Conservation (phyloP, 371 early-diverging fungal species). For the Rhizopus stolonifer region DNA sequence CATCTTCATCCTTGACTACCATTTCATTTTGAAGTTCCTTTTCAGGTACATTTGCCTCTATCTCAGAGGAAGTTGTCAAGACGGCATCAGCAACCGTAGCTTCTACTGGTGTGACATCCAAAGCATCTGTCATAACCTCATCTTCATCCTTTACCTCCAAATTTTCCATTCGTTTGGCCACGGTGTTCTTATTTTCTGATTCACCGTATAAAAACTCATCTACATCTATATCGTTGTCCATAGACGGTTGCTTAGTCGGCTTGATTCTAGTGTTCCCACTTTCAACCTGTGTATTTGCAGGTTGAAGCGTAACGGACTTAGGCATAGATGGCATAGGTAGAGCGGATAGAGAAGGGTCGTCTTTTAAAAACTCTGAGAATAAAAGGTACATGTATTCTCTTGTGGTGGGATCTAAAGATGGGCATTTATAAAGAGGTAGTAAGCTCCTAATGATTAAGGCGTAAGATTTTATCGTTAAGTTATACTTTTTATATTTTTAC, state of each 20-base stretch:
- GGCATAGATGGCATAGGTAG: constrained; percentile 17
- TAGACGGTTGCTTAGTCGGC: not conserved
- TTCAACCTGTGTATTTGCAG: not conserved
- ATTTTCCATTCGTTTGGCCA: not conserved
- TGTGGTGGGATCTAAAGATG: constrained; percentile 27
- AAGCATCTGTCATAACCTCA: not conserved
- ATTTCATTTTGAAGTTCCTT: constrained; percentile 4
- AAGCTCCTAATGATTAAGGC: no score
- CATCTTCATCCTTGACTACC: not conserved
- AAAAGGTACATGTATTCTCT: constrained; percentile 27
- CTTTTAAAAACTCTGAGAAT: constrained; percentile 30
- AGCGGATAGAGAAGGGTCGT: constrained; percentile 1
- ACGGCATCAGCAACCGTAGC: not conserved
- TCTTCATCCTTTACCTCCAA: constrained; percentile 4
- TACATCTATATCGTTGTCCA: constrained; percentile 30
- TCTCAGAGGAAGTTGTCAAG: not conserved
- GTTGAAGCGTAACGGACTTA: not conserved
- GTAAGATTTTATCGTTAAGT: not conserved
- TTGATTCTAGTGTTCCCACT: not conserved
- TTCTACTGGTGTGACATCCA: not conserved
- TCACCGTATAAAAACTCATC: constrained; percentile 38
- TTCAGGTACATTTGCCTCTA: constrained; percentile 3
- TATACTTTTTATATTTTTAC: constrained; percentile 17
- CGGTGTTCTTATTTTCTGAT: constrained; percentile 11
- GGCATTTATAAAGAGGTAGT: constrained; percentile 34